phyloP scores from a whole-genome alignment of 2,329 filamentous ascomycete species.

The Microcyclospora tardicrescens region DNA sequence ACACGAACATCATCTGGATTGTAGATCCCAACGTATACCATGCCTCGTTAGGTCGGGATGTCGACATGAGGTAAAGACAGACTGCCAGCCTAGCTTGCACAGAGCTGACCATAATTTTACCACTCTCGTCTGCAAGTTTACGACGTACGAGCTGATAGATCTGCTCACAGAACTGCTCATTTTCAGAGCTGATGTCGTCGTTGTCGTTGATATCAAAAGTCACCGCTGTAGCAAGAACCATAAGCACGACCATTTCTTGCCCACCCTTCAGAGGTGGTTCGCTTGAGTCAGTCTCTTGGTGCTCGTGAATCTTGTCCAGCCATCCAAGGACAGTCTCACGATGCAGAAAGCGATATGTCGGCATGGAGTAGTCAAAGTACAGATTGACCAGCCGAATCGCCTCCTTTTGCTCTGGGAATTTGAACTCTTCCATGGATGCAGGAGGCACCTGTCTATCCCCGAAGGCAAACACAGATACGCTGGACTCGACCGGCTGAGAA shows the following conservation, averaged over 20 bases:
- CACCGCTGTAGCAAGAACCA: constrained; percentile 39
- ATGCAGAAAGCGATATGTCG: constrained; percentile 34
- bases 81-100: constrained; percentile 30
- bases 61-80: constrained; percentile 28
- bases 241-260: constrained; percentile 36
- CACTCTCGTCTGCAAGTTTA: constrained; percentile 13
- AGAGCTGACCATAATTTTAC: constrained; percentile 18
- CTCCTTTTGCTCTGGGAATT: constrained; percentile 25
- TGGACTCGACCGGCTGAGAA: constrained; percentile 27
- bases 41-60: constrained; percentile 24
- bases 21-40: constrained; percentile 28
- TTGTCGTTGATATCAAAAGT: constrained; percentile 10
- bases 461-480: constrained; percentile 32
- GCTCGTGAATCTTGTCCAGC: constrained; percentile 34
- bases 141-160: constrained; percentile 15
- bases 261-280: constrained; percentile 28
- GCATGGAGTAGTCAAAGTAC: constrained; percentile 34
- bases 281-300: constrained; percentile 26
- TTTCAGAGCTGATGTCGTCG: constrained; percentile 6
- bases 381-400: constrained; percentile 21
- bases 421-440: constrained; percentile 31
- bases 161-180: constrained; percentile 15
- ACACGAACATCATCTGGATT: constrained; percentile 24
- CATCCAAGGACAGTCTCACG: constrained; percentile 29
- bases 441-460: constrained; percentile 38